A percentile compares a stretch with the other conserved stretches of the same genome.
Conservation (phyloP, 306 rosid species). For the Prunus mira region DNA sequence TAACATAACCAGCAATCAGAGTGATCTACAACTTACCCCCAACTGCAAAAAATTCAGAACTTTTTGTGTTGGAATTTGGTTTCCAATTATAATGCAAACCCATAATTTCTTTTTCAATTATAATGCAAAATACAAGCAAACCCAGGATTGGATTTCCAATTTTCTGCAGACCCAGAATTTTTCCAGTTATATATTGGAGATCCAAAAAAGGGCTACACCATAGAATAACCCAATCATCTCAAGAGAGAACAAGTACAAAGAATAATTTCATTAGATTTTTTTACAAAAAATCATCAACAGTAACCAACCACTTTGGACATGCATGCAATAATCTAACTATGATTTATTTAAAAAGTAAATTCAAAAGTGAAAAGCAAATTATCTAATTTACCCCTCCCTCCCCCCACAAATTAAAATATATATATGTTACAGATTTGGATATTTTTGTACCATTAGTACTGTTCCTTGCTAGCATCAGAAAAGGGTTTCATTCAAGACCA, state of each 20-base stretch:
- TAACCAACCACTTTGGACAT: neutral
- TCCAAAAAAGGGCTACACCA: neutral
- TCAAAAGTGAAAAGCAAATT: neutral
- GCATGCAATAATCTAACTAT: neutral
- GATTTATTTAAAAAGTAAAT: neutral
- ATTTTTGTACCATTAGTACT: neutral
- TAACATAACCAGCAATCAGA: no score
- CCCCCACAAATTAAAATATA: no score
- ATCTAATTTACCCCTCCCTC: neutral
- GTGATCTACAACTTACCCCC: no score
- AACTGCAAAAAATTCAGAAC: no score
- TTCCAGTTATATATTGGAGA: no score
- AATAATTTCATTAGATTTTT: neutral
- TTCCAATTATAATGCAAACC: neutral
- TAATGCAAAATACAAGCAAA: neutral
- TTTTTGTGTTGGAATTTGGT: neutral
- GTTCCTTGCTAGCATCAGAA: no score
- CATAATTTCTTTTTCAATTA: neutral
- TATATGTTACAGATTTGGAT: neutral
- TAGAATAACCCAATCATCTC: neutral
- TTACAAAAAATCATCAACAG: neutral
- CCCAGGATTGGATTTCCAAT: neutral
- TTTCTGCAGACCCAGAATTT: neutral
- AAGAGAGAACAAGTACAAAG: no score
- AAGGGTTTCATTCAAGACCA: neutral